Conservation (phyloP, 495 filamentous ascomycete species). For the Penicillium canariense region DNA sequence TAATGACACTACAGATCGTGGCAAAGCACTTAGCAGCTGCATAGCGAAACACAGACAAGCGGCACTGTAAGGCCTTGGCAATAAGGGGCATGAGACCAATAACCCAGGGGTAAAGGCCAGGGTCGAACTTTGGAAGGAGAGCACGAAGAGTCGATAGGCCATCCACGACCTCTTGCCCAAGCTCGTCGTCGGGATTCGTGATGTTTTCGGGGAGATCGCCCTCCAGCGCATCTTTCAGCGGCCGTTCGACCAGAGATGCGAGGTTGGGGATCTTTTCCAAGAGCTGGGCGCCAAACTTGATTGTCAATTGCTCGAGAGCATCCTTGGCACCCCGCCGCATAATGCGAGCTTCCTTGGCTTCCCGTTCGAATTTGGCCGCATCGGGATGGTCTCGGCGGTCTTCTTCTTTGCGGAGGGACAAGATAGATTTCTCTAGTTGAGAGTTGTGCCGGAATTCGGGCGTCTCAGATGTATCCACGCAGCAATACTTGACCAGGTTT, state of each 20-base stretch:
- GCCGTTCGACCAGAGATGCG: constrained; percentile 71
- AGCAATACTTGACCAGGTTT: constrained; percentile 94
- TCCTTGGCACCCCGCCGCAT: constrained; percentile 91
- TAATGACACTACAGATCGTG: constrained; percentile 94
- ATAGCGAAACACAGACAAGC: constrained; percentile 88
- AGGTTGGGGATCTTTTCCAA: constrained; percentile 80
- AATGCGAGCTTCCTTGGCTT: constrained; percentile 81
- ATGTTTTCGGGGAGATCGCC: constrained; percentile 70
- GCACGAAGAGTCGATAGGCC: constrained; percentile 89
- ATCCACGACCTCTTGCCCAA: constrained; percentile 92
- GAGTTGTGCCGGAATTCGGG: constrained; percentile 87
- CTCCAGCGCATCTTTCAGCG: constrained; percentile 70
- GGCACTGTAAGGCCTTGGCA: constrained; percentile 78
- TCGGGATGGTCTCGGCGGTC: constrained; percentile 90
- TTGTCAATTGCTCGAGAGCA: constrained; percentile 81
- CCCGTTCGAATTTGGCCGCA: constrained; percentile 80
- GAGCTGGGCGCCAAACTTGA: constrained; percentile 71
- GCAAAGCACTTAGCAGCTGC: constrained; percentile 97
- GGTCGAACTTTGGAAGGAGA: constrained; percentile 77
- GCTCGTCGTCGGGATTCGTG: constrained; percentile 60
- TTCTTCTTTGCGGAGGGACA: constrained; percentile 94
- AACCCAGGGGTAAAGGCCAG: constrained; percentile 71
- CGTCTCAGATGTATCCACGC: constrained; percentile 94
- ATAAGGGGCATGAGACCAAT: constrained; percentile 81
- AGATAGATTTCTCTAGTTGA: constrained; percentile 67